Evolutionary conservation across 2,329 filamentous ascomycete species (phyloP).

Genomic region (Nemania abortiva): DNA sequence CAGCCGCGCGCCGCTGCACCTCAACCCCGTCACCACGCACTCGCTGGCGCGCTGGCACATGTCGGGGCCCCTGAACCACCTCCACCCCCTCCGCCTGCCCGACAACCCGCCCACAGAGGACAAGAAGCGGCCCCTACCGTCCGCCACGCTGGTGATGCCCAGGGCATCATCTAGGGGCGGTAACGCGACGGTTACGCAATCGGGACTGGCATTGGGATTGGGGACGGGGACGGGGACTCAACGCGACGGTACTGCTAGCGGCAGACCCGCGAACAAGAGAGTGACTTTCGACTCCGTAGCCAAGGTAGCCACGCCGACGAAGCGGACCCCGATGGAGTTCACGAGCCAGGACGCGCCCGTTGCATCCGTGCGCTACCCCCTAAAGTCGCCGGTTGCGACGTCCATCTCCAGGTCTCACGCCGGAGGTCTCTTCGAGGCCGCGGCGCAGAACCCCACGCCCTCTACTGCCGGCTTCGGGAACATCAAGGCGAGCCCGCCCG

Average conservation of each 20-base stretch:
- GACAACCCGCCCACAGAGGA: slow-evolving; percentile 14
- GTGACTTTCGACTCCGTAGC: not conserved
- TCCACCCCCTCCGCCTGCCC: slow-evolving; percentile 31
- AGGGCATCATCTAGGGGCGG: not conserved
- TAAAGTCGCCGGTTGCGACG: slow-evolving; percentile 30
- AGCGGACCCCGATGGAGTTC: not conserved
- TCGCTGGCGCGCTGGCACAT: slow-evolving; percentile 39
- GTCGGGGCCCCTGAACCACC: slow-evolving; percentile 10
- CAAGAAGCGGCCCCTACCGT: slow-evolving; percentile 24
- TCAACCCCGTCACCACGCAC: slow-evolving; percentile 37
- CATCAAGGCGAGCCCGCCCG: not conserved
- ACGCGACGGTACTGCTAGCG: no score
- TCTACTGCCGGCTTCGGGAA: not conserved
- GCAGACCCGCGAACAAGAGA: not conserved
- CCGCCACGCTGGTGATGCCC: not conserved
- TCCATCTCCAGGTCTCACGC: slow-evolving; percentile 14
- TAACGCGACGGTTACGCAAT: not conserved
- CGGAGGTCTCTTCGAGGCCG: not conserved
- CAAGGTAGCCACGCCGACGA: not conserved
- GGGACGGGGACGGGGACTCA: not conserved
- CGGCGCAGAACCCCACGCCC: not conserved
- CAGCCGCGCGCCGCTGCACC: slow-evolving; percentile 23
- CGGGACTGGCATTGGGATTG: not conserved
- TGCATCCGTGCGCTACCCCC: slow-evolving; percentile 35
- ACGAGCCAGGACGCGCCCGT: not conserved